Percentiles rank a stretch among this genome's conserved stretches.
These are phyloP conservation scores for Hypoxylon fragiforme DNA, from an alignment of 495 filamentous ascomycete species.

Conservation along the genomic window DNA sequence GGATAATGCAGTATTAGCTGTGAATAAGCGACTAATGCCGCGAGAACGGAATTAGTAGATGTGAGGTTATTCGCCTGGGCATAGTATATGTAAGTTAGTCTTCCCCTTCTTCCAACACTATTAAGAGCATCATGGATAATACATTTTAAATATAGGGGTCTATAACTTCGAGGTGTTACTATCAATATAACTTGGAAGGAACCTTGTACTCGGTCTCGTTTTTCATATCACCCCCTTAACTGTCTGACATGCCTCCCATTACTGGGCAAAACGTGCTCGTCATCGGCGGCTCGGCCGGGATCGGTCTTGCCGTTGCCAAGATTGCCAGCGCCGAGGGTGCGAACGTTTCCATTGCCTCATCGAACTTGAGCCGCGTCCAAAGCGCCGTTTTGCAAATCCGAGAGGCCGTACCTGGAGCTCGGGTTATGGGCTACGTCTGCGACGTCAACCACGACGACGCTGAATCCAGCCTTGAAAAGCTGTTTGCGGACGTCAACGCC, in stretches of 20 bases:
- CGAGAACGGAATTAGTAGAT: too few relatives aligned
- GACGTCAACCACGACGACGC: conserved; percentile 48
- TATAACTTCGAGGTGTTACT: too few relatives aligned
- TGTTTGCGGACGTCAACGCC: conserved; percentile 43
- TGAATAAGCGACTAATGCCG: too few relatives aligned
- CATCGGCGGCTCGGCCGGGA: conserved; percentile 54
- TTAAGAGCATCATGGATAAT: too few relatives aligned
- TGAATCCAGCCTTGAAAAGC: conserved; percentile 47
- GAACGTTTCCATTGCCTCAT: conserved; percentile 53
- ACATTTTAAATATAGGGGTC: too few relatives aligned
- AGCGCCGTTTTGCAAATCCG: conserved; percentile 41
- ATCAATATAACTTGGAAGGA: too few relatives aligned
- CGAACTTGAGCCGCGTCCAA: conserved; percentile 41
- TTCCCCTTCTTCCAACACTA: too few relatives aligned
- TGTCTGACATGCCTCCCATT: conserved; percentile 33
- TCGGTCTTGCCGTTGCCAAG: conserved; percentile 54
- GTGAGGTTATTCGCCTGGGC: too few relatives aligned
- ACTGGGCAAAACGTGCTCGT: conserved; percentile 42
- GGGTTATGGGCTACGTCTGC: conserved; percentile 46
- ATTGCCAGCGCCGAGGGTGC: conserved; percentile 47
- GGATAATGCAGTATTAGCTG: too few relatives aligned
- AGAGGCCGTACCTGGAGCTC: conserved; percentile 36
- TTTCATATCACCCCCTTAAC: too few relatives aligned
- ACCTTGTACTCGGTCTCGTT: too few relatives aligned
- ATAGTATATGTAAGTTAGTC: too few relatives aligned